Percentiles rank a stretch among this genome's conserved stretches.
Conservation (phyloP, 148 eudicot genomes). For the Persicaria maculosa region DNA sequence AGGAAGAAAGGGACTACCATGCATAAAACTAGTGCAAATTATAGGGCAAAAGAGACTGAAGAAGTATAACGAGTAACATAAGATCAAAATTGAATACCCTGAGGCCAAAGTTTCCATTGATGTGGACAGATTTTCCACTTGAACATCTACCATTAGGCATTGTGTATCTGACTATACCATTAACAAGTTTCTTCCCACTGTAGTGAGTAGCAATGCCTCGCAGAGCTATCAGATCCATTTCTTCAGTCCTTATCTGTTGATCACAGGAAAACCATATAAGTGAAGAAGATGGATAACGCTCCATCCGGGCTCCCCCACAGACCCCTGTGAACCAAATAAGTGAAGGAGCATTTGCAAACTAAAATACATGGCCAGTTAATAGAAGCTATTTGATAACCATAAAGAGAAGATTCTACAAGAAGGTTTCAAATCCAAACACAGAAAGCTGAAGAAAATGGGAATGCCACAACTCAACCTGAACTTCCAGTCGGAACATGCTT, state of each 20-base stretch:
- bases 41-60: constrained; percentile 1
- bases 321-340: neutral
- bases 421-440: neutral
- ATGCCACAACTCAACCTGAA: constrained; percentile 54
- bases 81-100: constrained; percentile 43
- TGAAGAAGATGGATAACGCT: neutral
- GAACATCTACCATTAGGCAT: constrained; percentile 40
- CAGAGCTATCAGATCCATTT: constrained; percentile 91
- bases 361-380: neutral
- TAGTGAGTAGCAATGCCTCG: constrained; percentile 98
- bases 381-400: neutral
- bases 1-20: constrained; percentile 22
- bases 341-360: neutral
- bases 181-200: constrained; percentile 60
- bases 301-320: too few species aligned
- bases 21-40: constrained; percentile 16
- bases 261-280: neutral
- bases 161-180: constrained; percentile 50
- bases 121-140: constrained; percentile 57
- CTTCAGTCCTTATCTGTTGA: constrained; percentile 87
- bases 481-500: constrained; percentile 96
- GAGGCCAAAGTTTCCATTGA: constrained; percentile 67
- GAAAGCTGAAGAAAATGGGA: neutral
- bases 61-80: neutral
- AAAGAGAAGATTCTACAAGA: neutral